Evolutionary conservation across 2,329 filamentous ascomycete species (phyloP).

Genomic region (Didymellaceae sp.): DNA sequence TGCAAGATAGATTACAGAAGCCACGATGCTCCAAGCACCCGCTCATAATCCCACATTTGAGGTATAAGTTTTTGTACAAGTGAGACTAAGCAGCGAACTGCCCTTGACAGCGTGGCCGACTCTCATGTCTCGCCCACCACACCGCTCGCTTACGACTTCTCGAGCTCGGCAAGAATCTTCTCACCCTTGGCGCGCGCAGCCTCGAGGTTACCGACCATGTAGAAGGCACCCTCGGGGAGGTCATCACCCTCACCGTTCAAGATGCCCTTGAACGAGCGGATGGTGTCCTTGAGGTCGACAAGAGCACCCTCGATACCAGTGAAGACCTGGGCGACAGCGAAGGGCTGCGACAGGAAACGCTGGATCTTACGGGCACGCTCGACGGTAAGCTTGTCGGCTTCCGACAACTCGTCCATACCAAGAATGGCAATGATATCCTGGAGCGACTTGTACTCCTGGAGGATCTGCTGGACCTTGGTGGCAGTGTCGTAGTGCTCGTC

Average conservation of each 20-base stretch:
- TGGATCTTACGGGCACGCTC: slow-evolving; percentile 99
- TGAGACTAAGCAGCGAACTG: slow-evolving; percentile 44
- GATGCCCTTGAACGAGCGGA: slow-evolving; percentile 96
- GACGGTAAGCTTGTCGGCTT: slow-evolving; percentile 99
- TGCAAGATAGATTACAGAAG: slow-evolving; percentile 51
- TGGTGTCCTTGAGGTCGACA: slow-evolving; percentile 98
- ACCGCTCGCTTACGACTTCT: slow-evolving; percentile 54
- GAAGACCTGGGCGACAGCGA: slow-evolving; percentile 88
- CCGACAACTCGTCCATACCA: slow-evolving; percentile 99
- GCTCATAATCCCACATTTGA: slow-evolving; percentile 43
- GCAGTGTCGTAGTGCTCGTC: slow-evolving; percentile 97
- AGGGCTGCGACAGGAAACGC: slow-evolving; percentile 99
- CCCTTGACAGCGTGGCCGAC: slow-evolving; percentile 42
- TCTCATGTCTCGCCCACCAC: slow-evolving; percentile 44
- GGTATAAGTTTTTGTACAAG: slow-evolving; percentile 50
- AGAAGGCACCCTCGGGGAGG: slow-evolving; percentile 92
- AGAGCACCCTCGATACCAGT: slow-evolving; percentile 95
- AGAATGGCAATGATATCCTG: slow-evolving; percentile 99
- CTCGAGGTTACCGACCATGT: slow-evolving; percentile 98
- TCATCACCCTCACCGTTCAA: slow-evolving; percentile 93
- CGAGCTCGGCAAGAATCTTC: slow-evolving; percentile 98
- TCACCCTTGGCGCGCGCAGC: slow-evolving; percentile 95
- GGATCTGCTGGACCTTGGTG: slow-evolving; percentile 96
- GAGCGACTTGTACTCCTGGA: slow-evolving; percentile 99
- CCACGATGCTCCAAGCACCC: slow-evolving; percentile 45